A percentile compares a stretch with the other conserved stretches of the same genome.
phyloP scores from a whole-genome alignment of 2,329 filamentous ascomycete species.

The Beauveria sp. region DNA sequence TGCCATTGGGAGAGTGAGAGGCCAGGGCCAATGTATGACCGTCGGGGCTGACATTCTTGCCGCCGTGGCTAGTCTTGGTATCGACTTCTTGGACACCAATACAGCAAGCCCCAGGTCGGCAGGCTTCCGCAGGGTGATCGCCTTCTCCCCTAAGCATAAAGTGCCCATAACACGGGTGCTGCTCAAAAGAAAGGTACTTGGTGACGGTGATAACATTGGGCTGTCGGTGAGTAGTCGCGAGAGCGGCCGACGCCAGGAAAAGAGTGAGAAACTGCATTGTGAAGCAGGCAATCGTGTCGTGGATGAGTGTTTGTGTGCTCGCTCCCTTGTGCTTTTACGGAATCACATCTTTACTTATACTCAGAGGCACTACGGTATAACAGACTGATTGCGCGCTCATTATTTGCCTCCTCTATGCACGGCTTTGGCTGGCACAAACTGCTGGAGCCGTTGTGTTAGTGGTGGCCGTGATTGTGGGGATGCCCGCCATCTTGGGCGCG shows the following conservation, averaged over 20 bases:
- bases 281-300: not conserved
- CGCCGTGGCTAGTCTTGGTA: not conserved
- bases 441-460: not conserved
- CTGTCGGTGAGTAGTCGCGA: not conserved
- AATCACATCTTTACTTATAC: not conserved
- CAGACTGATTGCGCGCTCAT: not conserved
- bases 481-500: not conserved
- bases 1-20: not conserved
- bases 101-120: conserved; percentile 4
- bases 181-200: conserved; percentile 8
- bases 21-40: not conserved
- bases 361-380: not conserved
- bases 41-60: not conserved
- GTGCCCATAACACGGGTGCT: conserved; percentile 2
- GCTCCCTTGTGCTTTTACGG: not conserved
- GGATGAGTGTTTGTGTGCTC: not conserved
- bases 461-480: not conserved
- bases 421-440: not conserved
- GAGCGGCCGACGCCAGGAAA: not conserved
- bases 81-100: not conserved
- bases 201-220: not conserved
- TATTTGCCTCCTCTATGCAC: not conserved
- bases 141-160: not conserved
- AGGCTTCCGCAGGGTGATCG: not conserved
- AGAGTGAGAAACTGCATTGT: not conserved